A percentile compares a stretch with the other conserved stretches of the same genome.
phyloP scores from a whole-genome alignment of 2,329 filamentous ascomycete species.

The Diaporthe nobilis region DNA sequence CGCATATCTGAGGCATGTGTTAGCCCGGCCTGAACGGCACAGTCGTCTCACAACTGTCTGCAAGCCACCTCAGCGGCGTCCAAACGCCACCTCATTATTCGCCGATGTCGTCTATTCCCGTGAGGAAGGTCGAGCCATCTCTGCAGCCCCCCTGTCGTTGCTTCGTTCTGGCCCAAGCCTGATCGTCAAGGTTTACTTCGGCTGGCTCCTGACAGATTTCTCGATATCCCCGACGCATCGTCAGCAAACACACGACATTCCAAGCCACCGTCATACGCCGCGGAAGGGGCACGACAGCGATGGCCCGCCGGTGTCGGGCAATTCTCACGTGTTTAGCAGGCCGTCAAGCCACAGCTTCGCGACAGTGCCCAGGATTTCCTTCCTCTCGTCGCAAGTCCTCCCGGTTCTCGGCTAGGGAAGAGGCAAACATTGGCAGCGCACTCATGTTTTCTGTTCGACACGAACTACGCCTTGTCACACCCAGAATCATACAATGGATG shows the following conservation, averaged over 20 bases:
- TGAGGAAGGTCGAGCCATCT: constrained; percentile 20
- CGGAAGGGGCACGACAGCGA: neutral
- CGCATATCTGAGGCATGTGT: constrained; percentile 35
- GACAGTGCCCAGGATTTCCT: neutral
- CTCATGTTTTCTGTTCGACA: constrained; percentile 28
- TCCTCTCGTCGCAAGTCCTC: neutral
- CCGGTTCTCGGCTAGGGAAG: neutral
- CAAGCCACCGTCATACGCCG: constrained; percentile 1
- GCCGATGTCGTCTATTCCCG: constrained; percentile 28
- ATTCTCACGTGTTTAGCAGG: constrained; percentile 19
- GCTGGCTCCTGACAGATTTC: constrained; percentile 5
- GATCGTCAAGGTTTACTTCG: constrained; percentile 19
- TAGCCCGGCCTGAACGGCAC: constrained; percentile 34
- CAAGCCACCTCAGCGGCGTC: constrained; percentile 38
- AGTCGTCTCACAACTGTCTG: constrained; percentile 38
- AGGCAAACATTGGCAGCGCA: constrained; percentile 12
- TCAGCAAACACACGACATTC: constrained; percentile 24
- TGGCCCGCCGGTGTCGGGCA: constrained; percentile 3
- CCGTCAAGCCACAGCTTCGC: constrained; percentile 10
- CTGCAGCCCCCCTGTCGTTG: constrained; percentile 6
- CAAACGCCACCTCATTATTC: constrained; percentile 25
- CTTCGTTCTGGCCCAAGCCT: constrained; percentile 14
- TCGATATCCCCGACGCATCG: constrained; percentile 18
- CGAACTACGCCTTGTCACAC: neutral
- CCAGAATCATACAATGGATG: neutral